These are phyloP conservation scores for Dendrobium catenatum DNA, from an alignment of 106 monocot species.

Conservation along the genomic window DNA sequence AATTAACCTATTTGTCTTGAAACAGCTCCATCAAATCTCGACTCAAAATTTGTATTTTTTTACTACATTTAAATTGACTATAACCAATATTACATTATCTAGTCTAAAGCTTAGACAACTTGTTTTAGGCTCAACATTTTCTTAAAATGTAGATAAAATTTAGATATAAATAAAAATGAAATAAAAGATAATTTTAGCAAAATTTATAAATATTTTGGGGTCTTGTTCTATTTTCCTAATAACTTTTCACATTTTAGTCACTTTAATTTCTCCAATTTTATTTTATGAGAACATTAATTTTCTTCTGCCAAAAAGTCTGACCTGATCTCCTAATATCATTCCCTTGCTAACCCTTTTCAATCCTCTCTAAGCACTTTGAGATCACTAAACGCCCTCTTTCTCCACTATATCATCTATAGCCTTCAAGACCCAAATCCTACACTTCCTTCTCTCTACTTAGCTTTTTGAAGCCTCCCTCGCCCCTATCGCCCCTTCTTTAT, in stretches of 20 bases:
- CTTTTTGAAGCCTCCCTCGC: background rate
- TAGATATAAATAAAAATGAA: background rate
- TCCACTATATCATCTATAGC: background rate
- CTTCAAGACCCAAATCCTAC: background rate
- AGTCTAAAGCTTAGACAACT: too few relatives aligned
- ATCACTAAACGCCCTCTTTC: background rate
- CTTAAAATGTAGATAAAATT: background rate
- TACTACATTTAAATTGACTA: too few relatives aligned
- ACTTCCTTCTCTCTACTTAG: background rate
- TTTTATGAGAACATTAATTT: background rate
- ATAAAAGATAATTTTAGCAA: background rate
- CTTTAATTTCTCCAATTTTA: background rate
- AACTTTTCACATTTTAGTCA: background rate
- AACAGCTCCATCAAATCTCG: too few relatives aligned
- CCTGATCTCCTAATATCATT: background rate
- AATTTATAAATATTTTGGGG: background rate
- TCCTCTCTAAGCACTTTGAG: background rate
- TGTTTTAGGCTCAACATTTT: background rate
- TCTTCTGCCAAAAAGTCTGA: background rate
- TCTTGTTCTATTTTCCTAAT: background rate
- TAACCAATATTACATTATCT: too few relatives aligned
- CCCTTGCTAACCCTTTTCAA: background rate
- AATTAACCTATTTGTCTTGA: too few relatives aligned
- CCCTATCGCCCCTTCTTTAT: background rate
- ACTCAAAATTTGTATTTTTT: too few relatives aligned